Evolutionary conservation across 495 filamentous ascomycete species (phyloP), one percentile per base, ranked within the genome.

Genomic region (Neurospora intermedia): DNA sequence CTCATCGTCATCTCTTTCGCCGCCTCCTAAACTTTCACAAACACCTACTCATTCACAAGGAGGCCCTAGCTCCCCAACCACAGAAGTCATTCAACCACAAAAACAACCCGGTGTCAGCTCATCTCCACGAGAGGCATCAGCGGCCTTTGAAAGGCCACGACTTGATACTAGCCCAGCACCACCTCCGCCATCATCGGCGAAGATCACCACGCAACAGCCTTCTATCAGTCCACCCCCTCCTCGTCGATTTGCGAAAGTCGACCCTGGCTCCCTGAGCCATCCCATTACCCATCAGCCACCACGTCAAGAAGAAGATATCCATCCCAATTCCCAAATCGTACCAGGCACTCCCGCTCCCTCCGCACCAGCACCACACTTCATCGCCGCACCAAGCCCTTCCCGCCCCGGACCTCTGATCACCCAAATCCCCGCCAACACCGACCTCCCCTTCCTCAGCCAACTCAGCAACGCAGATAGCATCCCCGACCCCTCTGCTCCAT

Each of bases 351-450:
- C 54, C 15, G 54, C 27, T 0, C 54, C 54, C 0, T 27, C 54
- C 0, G 1, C 0, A 7, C 23, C 2, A 62, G 27, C 13, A 62
- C 23, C 23, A 35, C 40, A 73, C 82, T 48, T 7, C 43, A 82
- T 70, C 75, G 83, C 16, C 84, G 77, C 2, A 75, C 85, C 9
- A 73, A 78, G 38, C 83, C 85, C 11, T 76, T 78, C 73, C 81
- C 82, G 16, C 78, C 75, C 39, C 39, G 39, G 39, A 9, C 39
- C 31, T 81, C 80, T 6, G 46, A 74, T 78, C 5, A 31, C 69
- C 23, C 72, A 81, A 15, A 20, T 69, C 23, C 70, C 80, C 59
- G 6, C 31, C 35, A 78, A 74, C 73, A 70, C 69, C 31, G 73
- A 80, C 39, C 75, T 81, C 43, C 54, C 20, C 11, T 1, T 18